phyloP scores from a whole-genome alignment of 2,329 filamentous ascomycete genomes.

The Colletotrichum endophyticum region DNA sequence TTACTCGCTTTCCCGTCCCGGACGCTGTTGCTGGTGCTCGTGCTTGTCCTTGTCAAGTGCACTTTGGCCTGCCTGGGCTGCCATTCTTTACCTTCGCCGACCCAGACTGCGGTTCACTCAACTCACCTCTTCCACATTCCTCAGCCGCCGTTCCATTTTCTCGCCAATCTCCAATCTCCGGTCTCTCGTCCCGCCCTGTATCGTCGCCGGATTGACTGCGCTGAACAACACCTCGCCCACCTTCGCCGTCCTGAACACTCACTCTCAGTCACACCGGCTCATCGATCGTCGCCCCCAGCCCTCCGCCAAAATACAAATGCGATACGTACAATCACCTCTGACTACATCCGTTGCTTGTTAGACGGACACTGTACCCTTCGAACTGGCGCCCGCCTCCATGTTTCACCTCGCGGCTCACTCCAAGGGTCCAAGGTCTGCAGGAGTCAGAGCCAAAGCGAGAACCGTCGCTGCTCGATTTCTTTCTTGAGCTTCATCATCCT shows the following conservation, averaged over 20 bases:
- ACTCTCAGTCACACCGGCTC: background rate
- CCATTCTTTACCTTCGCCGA: background rate
- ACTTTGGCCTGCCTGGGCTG: background rate
- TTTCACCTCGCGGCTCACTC: constrained; percentile 15
- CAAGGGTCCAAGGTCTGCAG: constrained; percentile 12
- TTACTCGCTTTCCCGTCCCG: constrained; percentile 7
- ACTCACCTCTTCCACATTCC: background rate
- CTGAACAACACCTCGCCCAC: background rate
- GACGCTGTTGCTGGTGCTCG: background rate
- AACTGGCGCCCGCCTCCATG: constrained; percentile 18
- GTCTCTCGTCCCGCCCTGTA: background rate
- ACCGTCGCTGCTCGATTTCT: background rate
- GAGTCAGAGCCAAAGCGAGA: background rate
- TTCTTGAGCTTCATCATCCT: background rate
- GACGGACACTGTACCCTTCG: background rate
- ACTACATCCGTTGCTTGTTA: background rate
- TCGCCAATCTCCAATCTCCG: background rate
- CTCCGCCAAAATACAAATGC: background rate
- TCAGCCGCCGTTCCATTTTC: background rate
- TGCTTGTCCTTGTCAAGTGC: background rate
- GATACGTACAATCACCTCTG: background rate
- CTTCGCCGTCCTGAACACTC: background rate
- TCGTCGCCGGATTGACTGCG: background rate
- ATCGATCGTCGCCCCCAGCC: background rate
- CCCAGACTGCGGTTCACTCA: background rate